phyloP scores from a whole-genome alignment of 306 rosid species.

The Quercus cerris region DNA sequence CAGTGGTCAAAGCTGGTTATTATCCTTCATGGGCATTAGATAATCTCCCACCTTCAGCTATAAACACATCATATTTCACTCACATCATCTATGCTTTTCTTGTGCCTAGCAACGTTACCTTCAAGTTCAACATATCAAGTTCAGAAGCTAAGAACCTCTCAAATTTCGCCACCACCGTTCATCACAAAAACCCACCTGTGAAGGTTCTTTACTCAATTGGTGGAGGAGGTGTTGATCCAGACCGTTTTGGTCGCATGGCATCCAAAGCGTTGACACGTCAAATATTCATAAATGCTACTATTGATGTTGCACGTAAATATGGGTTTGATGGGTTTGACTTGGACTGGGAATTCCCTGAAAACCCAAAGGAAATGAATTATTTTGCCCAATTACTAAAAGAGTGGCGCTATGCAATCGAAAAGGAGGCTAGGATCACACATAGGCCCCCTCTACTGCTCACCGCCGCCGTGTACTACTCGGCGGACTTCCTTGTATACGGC shows the following conservation, averaged over 20 bases:
- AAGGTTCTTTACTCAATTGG: conserved; percentile 57
- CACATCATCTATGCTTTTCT: conserved; percentile 64
- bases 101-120: conserved; percentile 38
- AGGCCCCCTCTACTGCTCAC: conserved; percentile 50
- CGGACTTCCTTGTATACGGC: conserved; percentile 14
- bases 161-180: conserved; percentile 42
- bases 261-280: conserved; percentile 37
- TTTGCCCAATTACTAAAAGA: conserved; percentile 34
- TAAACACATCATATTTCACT: conserved; percentile 62
- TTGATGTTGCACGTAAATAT: conserved; percentile 47
- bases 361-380: conserved; percentile 34
- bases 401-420: conserved; percentile 31
- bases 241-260: conserved; percentile 39
- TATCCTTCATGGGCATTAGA: conserved; percentile 37
- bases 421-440: conserved; percentile 22
- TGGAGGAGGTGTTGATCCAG: conserved; percentile 30
- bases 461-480: conserved; percentile 66
- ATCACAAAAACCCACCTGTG: conserved; percentile 21
- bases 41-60: conserved; percentile 53
- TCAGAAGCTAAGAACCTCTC: conserved; percentile 27
- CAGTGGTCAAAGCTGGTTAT: conserved; percentile 50
- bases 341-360: conserved; percentile 73
- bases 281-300: conserved; percentile 54
- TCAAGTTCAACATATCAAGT: conserved; percentile 29
- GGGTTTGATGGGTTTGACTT: conserved; percentile 68